Percentiles rank a stretch among this genome's conserved stretches.
Evolutionary conservation across 805 yeast species (phyloP).

Genomic region (Yarrowia phangngaensis): DNA sequence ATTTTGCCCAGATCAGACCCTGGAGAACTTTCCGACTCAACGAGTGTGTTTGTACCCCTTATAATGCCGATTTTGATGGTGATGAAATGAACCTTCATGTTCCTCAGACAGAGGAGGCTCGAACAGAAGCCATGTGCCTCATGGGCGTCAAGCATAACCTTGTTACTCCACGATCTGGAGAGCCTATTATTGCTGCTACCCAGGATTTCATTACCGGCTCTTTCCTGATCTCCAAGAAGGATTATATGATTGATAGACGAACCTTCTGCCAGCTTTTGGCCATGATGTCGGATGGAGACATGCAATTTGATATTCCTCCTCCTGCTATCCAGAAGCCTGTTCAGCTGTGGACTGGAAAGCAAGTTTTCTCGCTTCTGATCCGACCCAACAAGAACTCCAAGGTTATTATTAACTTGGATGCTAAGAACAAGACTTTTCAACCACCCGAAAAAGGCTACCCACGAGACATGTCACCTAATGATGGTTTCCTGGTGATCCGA

Average conservation of each 20-base stretch:
- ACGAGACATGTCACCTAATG: conserved; percentile 95
- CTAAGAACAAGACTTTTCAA: conserved; percentile 82
- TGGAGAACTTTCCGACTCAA: conserved; percentile 97
- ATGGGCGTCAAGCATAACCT: conserved; percentile 97
- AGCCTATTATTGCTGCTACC: conserved; percentile 98
- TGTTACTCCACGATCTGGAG: conserved; percentile 95
- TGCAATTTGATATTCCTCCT: conserved; percentile 90
- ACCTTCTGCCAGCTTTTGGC: conserved; percentile 74
- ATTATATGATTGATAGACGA: conserved; percentile 86
- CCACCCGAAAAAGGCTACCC: conserved; percentile 74
- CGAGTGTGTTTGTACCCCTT: conserved; percentile 99
- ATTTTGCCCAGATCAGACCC: conserved; percentile 92
- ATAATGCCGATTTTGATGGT: conserved; percentile 99
- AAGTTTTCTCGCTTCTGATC: conserved; percentile 82
- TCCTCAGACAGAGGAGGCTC: conserved; percentile 97
- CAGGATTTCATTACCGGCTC: conserved; percentile 99
- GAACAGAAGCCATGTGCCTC: conserved; percentile 96
- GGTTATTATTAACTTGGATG: conserved; percentile 86
- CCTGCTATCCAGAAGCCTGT: conserved; percentile 90
- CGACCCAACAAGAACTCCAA: conserved; percentile 72
- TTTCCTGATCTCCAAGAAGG: conserved; percentile 86
- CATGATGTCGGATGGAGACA: conserved; percentile 92
- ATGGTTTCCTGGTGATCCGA: conserved; percentile 86
- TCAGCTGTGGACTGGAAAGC: conserved; percentile 96
- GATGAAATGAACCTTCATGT: conserved; percentile 99